Percentiles rank a stretch among this genome's conserved stretches.
These are phyloP conservation scores for Coccinonectria pachysandricola DNA, from an alignment of 2,329 filamentous ascomycete species.

Conservation along the genomic window DNA sequence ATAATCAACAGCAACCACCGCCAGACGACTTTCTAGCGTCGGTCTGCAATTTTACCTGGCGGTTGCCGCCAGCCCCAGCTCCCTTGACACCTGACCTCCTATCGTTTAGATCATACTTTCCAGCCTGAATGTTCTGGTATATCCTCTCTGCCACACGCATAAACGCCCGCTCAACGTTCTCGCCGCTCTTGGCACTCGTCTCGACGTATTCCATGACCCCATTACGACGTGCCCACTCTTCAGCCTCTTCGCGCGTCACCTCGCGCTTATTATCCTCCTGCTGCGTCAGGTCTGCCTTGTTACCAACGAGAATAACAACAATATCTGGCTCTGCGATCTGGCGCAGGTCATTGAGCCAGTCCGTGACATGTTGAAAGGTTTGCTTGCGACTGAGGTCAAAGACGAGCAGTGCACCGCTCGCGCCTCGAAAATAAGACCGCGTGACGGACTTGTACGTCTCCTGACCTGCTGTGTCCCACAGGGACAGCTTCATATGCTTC, in stretches of 20 bases:
- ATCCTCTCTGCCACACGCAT: constrained; percentile 90
- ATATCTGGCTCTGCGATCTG: constrained; percentile 95
- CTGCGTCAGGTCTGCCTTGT: constrained; percentile 76
- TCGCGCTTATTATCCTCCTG: constrained; percentile 55
- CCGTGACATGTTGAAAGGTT: constrained; percentile 80
- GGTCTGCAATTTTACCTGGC: constrained; percentile 37
- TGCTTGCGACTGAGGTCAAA: constrained; percentile 84
- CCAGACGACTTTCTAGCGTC: constrained; percentile 28
- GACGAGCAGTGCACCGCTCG: constrained; percentile 64
- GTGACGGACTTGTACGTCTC: constrained; percentile 98
- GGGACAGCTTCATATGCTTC: constrained; percentile 81
- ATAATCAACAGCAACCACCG: constrained; percentile 40
- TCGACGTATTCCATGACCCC: constrained; percentile 90
- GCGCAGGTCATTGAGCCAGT: constrained; percentile 88
- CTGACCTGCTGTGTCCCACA: constrained; percentile 95
- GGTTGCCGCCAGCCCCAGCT: constrained; percentile 38
- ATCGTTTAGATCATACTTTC: constrained; percentile 90
- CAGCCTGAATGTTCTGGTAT: constrained; percentile 92
- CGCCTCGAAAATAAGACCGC: constrained; percentile 82
- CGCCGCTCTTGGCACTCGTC: constrained; percentile 90
- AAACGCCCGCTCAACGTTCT: constrained; percentile 89
- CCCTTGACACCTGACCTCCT: constrained; percentile 85
- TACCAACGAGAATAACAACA: constrained; percentile 87
- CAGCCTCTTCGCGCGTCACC: constrained; percentile 72
- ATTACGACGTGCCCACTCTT: constrained; percentile 79